Percentiles rank a stretch among this genome's conserved stretches.
Evolutionary conservation across 208 protist species (phyloP).

Genomic region (Leishmania tarentolae): DNA sequence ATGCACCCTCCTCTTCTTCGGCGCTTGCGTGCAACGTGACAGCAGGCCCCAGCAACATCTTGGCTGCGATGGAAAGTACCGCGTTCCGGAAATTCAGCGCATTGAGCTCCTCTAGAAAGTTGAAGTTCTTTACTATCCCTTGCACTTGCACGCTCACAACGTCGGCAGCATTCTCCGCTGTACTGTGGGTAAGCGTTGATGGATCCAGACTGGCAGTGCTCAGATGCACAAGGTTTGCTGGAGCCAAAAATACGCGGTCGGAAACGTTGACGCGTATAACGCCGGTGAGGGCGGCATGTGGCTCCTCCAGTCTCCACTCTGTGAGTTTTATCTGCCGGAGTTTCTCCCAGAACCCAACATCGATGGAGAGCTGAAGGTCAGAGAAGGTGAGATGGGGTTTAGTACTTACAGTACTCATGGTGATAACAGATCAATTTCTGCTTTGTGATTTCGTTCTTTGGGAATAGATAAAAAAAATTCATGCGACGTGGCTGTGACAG

Average conservation of each 20-base stretch:
- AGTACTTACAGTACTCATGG: not conserved
- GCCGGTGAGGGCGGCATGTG: conserved; percentile 31
- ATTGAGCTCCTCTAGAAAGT: conserved; percentile 24
- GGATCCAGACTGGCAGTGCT: conserved; percentile 30
- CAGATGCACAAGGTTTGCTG: conserved; percentile 44
- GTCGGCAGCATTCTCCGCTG: not conserved
- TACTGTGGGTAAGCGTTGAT: not conserved
- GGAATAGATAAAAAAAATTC: not conserved
- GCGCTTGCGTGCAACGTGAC: conserved; percentile 5
- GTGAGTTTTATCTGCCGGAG: conserved; percentile 57
- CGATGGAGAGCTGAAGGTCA: conserved; percentile 48
- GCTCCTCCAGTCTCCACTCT: conserved; percentile 59
- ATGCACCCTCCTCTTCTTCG: conserved; percentile 33
- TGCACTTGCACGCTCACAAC: conserved; percentile 28
- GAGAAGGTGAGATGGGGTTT: conserved; percentile 32
- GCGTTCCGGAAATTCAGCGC: conserved; percentile 16
- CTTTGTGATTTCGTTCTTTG: not conserved
- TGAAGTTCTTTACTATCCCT: conserved; percentile 34
- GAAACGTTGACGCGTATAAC: conserved; percentile 39
- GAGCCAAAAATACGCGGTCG: conserved; percentile 12
- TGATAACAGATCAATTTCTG: not conserved
- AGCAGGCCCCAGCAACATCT: conserved; percentile 11
- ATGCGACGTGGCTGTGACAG: not conserved
- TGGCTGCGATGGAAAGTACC: conserved; percentile 25
- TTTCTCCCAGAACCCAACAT: conserved; percentile 65